Base-by-base conservation (phyloP, 495 filamentous ascomycete species). In the Neurospora sp. region DNA sequence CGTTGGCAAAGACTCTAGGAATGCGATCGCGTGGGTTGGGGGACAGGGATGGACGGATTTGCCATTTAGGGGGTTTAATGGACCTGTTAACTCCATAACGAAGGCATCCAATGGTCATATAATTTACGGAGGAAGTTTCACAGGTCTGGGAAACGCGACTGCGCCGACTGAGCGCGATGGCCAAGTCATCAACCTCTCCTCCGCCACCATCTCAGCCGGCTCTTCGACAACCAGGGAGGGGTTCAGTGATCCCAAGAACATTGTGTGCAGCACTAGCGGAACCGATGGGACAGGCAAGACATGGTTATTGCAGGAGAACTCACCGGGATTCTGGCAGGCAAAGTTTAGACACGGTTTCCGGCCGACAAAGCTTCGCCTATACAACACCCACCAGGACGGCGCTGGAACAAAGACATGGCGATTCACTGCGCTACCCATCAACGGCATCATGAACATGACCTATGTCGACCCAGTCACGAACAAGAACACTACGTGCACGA, bases 361-460 rank as follows among this genome's bases (percentile, higher is more conserved):
- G 72, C 96, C 96, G 0, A 93, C 93, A 23, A 97, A 94, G 79
- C 80, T 99, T 42, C 89, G 94, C 27, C 85, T 99, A 6, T 93
- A 93, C 86, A 99, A 99, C 82, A 96, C 96, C 11, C 90, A 93
- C 74, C 85, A 90, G 70, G 90, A 94, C 79, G 94, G 92, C 71
- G 89, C 94, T 72, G 95, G 96, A 39, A 98, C 96, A 9, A 90
- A 92, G 81, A 89, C 89, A 18, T 99, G 93, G 84, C 88, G 93
- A 42, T 94, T 93, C 78, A 92, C 92, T 39, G 90, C 92, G 23
- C 81, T 94, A 39, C 93, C 94, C 6, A 89, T 94, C 76, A 90
- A 91, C 77, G 96, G 96, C 40, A 97, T 98, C 79, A 93, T 98
- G 92, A 98, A 98, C 80, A 87, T 99, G 75, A 97, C 94, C 44